phyloP scores from a whole-genome alignment of 2,329 filamentous ascomycete species.

The Ophioceras dolichostomum region DNA sequence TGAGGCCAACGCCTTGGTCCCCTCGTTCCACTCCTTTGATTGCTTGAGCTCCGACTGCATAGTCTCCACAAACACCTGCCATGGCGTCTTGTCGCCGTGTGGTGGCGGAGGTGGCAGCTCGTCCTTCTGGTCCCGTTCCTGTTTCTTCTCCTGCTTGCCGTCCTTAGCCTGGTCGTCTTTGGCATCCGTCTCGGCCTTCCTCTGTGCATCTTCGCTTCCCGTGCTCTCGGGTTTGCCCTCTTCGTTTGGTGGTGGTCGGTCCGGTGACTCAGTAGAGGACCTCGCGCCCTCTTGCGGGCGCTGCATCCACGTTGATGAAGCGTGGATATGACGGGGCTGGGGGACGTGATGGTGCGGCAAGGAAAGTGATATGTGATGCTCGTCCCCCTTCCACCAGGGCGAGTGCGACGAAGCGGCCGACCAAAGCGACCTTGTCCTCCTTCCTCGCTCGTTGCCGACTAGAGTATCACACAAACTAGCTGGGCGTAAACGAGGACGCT shows the following conservation, averaged over 20 bases:
- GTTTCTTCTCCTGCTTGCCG: conserved; percentile 23
- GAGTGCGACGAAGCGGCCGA: no score
- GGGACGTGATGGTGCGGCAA: no score
- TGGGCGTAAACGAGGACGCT: no score
- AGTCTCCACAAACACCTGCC: conserved; percentile 98
- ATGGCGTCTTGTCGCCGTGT: conserved; percentile 95
- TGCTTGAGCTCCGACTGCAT: conserved; percentile 87
- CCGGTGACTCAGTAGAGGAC: no score
- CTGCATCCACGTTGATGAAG: no score
- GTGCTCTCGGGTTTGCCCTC: neutral
- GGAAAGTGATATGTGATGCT: no score
- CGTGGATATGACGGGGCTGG: no score
- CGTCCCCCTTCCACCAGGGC: no score
- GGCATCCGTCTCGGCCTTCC: neutral
- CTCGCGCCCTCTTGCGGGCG: neutral
- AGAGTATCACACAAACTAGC: no score
- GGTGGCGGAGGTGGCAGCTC: conserved; percentile 61
- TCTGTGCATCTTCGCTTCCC: neutral
- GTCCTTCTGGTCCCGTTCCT: conserved; percentile 34
- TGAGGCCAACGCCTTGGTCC: conserved; percentile 84
- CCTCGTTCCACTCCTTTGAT: conserved; percentile 98
- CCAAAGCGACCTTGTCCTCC: no score
- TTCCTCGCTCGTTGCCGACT: no score
- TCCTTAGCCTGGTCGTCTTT: neutral
- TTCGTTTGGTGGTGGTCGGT: neutral